Percentiles rank a stretch among this genome's conserved stretches.
Conservation (phyloP, 306 rosid species). For the Aeschynomene evenia region DNA sequence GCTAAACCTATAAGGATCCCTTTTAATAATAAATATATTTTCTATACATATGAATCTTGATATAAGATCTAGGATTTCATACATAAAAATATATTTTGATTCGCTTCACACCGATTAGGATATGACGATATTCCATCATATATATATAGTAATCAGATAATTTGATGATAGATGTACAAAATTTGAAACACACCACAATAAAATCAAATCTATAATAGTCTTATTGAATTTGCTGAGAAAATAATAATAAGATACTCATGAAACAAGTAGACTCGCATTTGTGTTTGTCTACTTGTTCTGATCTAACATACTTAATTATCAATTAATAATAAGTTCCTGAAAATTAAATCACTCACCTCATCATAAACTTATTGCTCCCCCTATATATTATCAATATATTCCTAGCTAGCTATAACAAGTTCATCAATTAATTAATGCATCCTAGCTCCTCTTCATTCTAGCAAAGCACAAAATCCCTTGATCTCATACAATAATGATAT, state of each 20-base stretch:
- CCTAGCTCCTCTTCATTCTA: not conserved
- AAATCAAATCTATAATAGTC: too few relatives aligned
- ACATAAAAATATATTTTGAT: too few relatives aligned
- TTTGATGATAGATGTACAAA: not conserved
- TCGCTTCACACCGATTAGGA: too few relatives aligned
- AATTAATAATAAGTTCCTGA: constrained; percentile 4
- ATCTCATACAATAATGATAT: constrained; percentile 3
- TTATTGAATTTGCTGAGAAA: constrained; percentile 19
- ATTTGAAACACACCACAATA: too few relatives aligned
- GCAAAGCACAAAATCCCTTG: not conserved
- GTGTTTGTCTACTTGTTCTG: constrained; percentile 45
- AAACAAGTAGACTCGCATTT: constrained; percentile 31
- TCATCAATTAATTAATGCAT: not conserved
- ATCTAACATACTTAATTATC: constrained; percentile 12
- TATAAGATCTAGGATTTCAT: too few relatives aligned
- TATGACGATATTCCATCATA: too few relatives aligned
- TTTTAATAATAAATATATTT: too few relatives aligned
- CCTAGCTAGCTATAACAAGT: constrained; percentile 24
- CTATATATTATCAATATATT: constrained; percentile 10
- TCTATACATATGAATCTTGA: too few relatives aligned
- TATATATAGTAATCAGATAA: not conserved
- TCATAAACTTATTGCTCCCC: not conserved
- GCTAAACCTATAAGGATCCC: too few relatives aligned
- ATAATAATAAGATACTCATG: constrained; percentile 15
- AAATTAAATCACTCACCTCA: constrained; percentile 11